Conservation (phyloP, 108 stramenopile species). For the Cyclostephanos invisitatus region DNA sequence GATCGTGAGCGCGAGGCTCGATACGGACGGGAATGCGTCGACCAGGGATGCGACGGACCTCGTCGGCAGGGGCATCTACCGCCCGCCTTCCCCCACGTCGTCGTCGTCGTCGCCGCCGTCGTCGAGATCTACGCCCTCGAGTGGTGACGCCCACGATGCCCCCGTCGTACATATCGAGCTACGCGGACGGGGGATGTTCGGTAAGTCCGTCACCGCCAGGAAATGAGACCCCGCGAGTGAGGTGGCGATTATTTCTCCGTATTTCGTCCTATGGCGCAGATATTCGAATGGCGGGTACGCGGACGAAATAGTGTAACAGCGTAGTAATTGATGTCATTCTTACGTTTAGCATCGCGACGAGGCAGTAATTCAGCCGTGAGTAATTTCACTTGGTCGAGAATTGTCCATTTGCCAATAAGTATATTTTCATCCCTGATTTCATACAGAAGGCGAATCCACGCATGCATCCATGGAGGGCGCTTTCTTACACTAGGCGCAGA, state of each 20-base stretch:
- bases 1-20: constrained; percentile 62
- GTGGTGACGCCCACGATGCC: not conserved
- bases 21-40: constrained; percentile 64
- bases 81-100: not conserved
- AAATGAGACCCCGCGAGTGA: constrained; percentile 5
- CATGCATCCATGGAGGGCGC: not conserved
- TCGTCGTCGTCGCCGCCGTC: no score
- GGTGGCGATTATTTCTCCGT: no score
- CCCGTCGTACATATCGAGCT: constrained; percentile 7
- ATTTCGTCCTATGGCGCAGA: no score
- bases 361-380: no score
- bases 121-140: no score
- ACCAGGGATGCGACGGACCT: constrained; percentile 64
- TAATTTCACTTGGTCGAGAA: not conserved
- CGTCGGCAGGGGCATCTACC: constrained; percentile 49
- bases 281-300: no score
- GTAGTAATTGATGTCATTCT: no score
- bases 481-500: constrained; percentile 29
- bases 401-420: not conserved
- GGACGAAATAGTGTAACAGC: no score
- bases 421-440: not conserved
- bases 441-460: not conserved
- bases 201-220: constrained; percentile 30
- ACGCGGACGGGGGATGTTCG: constrained; percentile 26
- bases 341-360: no score